Evolutionary conservation across 441 rosid genomes (phyloP).

Genomic region (Erodium texanum): DNA sequence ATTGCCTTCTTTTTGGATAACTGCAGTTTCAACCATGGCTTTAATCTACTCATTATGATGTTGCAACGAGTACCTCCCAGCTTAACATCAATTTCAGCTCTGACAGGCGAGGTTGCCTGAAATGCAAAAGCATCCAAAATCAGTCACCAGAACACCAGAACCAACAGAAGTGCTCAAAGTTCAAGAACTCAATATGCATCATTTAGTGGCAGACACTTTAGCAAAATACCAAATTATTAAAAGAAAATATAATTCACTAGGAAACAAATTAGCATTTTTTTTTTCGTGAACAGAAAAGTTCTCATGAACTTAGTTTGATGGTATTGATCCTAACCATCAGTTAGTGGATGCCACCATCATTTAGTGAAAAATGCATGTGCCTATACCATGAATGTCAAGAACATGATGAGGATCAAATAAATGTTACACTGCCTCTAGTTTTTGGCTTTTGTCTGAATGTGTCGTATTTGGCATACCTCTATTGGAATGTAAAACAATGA

Average conservation of each 20-base stretch:
- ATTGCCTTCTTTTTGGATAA: slow-evolving; percentile 56
- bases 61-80: slow-evolving; percentile 81
- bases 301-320: background rate
- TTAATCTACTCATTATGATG: slow-evolving; percentile 54
- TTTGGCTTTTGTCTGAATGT: slow-evolving; percentile 4
- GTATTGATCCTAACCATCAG: background rate
- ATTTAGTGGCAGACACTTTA: background rate
- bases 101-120: slow-evolving; percentile 66
- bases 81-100: slow-evolving; percentile 90
- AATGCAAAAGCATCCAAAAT: slow-evolving; percentile 21
- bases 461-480: slow-evolving; percentile 47
- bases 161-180: background rate
- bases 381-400: background rate
- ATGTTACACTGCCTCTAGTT: background rate
- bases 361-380: background rate
- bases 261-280: background rate
- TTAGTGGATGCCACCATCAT: background rate
- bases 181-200: background rate
- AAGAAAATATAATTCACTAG: background rate
- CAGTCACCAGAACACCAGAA: slow-evolving; percentile 8
- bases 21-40: slow-evolving; percentile 78
- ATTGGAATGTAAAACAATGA: slow-evolving; percentile 72
- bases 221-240: background rate
- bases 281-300: no score
- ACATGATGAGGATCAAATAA: background rate